These are phyloP conservation scores for Rubroshorea leprosula DNA, from an alignment of 345 rosid genomes.

Conservation along the genomic window DNA sequence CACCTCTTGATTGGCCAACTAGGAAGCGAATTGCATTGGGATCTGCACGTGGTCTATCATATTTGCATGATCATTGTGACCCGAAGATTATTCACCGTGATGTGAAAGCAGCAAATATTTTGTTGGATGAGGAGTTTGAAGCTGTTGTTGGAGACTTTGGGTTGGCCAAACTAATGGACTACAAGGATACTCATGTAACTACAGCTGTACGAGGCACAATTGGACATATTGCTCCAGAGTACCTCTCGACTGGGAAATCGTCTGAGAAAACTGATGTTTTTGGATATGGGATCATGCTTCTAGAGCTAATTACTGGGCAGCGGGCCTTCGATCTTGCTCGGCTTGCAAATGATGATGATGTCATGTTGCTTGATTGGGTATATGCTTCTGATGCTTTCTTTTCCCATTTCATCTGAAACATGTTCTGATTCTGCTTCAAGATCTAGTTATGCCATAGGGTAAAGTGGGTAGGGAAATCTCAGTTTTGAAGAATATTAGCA, in stretches of 20 bases:
- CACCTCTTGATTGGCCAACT: slow-evolving; percentile 88
- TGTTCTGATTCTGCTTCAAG: background rate
- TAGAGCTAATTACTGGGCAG: slow-evolving; percentile 92
- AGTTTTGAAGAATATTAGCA: too few relatives aligned
- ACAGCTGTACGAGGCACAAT: slow-evolving; percentile 97
- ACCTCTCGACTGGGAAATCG: slow-evolving; percentile 91
- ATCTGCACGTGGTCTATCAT: slow-evolving; percentile 91
- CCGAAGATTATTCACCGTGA: slow-evolving; percentile 98
- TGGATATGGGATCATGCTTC: slow-evolving; percentile 95
- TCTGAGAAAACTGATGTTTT: slow-evolving; percentile 97
- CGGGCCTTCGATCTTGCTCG: slow-evolving; percentile 98
- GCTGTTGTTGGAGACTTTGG: slow-evolving; percentile 99
- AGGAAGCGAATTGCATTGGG: slow-evolving; percentile 86
- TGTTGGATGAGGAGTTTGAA: slow-evolving; percentile 93
- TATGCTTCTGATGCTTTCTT: slow-evolving; percentile 22
- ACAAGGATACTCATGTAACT: slow-evolving; percentile 96
- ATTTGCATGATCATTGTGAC: slow-evolving; percentile 96
- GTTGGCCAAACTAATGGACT: slow-evolving; percentile 93
- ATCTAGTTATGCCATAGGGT: too few relatives aligned
- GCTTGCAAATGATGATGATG: slow-evolving; percentile 92
- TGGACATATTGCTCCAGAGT: slow-evolving; percentile 96
- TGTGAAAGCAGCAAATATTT: slow-evolving; percentile 95
- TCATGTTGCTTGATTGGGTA: slow-evolving; percentile 99
- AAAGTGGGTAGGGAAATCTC: too few relatives aligned
- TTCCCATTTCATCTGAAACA: background rate